These are phyloP conservation scores for Parascedosporium putredinis DNA, from an alignment of 2,329 filamentous ascomycete species.

Conservation along the genomic window DNA sequence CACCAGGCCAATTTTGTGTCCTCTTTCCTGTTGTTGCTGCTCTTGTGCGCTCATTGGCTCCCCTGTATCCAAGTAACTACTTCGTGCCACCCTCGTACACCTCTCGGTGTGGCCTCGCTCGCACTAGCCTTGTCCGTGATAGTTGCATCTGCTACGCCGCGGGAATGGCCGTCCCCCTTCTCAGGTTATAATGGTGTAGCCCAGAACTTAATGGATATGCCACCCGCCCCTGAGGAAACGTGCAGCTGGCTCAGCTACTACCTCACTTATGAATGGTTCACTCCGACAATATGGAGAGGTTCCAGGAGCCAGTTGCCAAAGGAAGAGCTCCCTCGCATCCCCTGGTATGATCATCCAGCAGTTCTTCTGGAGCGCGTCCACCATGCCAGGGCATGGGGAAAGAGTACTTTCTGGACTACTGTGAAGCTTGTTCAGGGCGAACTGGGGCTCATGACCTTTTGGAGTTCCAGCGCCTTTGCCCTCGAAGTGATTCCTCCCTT, in stretches of 20 bases:
- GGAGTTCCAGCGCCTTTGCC: conserved; percentile 24
- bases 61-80: conserved; percentile 30
- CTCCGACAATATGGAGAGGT: conserved; percentile 37
- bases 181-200: conserved; percentile 7
- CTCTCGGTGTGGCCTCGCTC: conserved; percentile 12
- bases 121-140: conserved; percentile 23
- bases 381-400: conserved; percentile 29
- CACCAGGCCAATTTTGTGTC: conserved; percentile 39
- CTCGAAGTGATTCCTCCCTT: conserved; percentile 42
- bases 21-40: conserved; percentile 24
- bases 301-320: conserved; percentile 32
- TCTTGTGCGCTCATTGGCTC: conserved; percentile 27
- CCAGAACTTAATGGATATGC: conserved; percentile 15
- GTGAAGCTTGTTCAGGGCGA: conserved; percentile 32
- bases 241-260: conserved; percentile 44
- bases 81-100: conserved; percentile 16
- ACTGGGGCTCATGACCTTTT: conserved; percentile 34
- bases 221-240: conserved; percentile 37
- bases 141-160: conserved; percentile 33
- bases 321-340: conserved; percentile 35
- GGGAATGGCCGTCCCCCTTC: conserved; percentile 31
- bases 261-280: conserved; percentile 40
- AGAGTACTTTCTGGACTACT: conserved; percentile 34
- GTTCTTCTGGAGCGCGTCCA: conserved; percentile 34
- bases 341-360: conserved; percentile 45